A percentile compares a stretch with the other conserved stretches of the same genome.
These are phyloP conservation scores for Knoxdaviesia proteae DNA, from an alignment of 2,329 filamentous ascomycete genomes.

Conservation along the genomic window DNA sequence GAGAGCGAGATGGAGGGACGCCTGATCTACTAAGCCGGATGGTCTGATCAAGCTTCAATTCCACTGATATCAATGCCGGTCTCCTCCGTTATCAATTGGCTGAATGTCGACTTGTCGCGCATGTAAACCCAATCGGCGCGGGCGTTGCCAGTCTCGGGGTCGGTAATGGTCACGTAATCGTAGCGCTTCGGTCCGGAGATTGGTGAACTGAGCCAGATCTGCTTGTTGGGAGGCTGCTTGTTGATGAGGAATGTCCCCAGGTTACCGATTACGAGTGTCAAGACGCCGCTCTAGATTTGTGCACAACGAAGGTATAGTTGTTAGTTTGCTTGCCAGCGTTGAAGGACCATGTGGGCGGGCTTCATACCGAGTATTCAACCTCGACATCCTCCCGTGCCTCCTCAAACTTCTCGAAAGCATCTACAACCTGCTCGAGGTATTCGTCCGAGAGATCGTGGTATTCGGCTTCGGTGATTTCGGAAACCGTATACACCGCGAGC, in stretches of 20 bases:
- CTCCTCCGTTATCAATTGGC: slow-evolving; percentile 53
- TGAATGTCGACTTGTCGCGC: slow-evolving; percentile 60
- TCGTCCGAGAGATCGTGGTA: slow-evolving; percentile 63
- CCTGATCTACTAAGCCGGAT: too few relatives aligned
- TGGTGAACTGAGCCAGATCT: slow-evolving; percentile 90
- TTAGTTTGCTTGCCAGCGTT: slow-evolving; percentile 1
- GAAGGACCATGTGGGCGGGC: background rate
- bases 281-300: slow-evolving; percentile 51
- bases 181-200: slow-evolving; percentile 82
- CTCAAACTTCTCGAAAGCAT: slow-evolving; percentile 48
- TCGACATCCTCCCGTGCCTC: slow-evolving; percentile 61
- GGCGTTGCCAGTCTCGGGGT: slow-evolving; percentile 51
- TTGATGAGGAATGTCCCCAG: slow-evolving; percentile 83
- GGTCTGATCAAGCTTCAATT: too few relatives aligned
- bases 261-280: slow-evolving; percentile 50
- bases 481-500: slow-evolving; percentile 19
- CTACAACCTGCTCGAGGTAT: slow-evolving; percentile 41
- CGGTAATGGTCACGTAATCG: slow-evolving; percentile 63
- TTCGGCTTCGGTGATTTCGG: slow-evolving; percentile 44
- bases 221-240: slow-evolving; percentile 95
- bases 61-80: slow-evolving; percentile 39
- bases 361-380: slow-evolving; percentile 67
- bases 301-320: background rate
- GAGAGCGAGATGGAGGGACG: too few relatives aligned
- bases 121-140: slow-evolving; percentile 71